These are phyloP conservation scores for Cyberlindnera maritima DNA, from an alignment of 805 yeast genomes.

Conservation along the genomic window DNA sequence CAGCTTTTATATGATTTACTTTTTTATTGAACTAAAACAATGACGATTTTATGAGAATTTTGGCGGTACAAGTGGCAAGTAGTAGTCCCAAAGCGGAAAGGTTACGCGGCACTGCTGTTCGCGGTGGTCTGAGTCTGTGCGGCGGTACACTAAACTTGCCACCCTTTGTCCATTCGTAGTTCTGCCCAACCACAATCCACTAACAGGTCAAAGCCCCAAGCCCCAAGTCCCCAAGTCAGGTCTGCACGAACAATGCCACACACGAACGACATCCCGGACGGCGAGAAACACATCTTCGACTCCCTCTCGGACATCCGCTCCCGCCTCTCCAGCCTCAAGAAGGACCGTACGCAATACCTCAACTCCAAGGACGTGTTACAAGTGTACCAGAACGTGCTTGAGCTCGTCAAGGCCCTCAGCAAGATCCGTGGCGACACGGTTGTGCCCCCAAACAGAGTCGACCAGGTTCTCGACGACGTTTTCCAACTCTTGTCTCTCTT, in stretches of 20 bases:
- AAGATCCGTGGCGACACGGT: constrained; percentile 32
- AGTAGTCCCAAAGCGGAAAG: constrained; percentile 3
- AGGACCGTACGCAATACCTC: constrained; percentile 61
- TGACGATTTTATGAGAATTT: not conserved
- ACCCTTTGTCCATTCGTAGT: not conserved
- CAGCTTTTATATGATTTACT: not conserved
- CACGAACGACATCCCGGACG: constrained; percentile 34
- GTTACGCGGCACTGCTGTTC: not conserved
- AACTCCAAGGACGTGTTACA: constrained; percentile 65
- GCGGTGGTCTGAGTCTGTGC: constrained; percentile 2
- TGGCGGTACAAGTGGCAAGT: too few relatives aligned
- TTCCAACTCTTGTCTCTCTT: constrained; percentile 85
- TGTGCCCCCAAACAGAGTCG: constrained; percentile 48
- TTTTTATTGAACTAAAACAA: not conserved
- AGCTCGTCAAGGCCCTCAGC: constrained; percentile 50
- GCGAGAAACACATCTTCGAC: constrained; percentile 37
- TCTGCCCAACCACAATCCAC: too few relatives aligned
- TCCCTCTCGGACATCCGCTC: constrained; percentile 42
- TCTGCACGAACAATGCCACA: constrained; percentile 29
- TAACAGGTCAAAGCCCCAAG: too few relatives aligned
- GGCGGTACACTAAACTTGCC: constrained; percentile 2
- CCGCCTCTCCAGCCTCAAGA: constrained; percentile 47
- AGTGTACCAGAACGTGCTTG: constrained; percentile 57
- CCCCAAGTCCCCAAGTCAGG: too few relatives aligned
- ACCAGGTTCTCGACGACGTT: constrained; percentile 78